These are phyloP conservation scores for Diddensiella caesifluorescens DNA, from an alignment of 805 yeast genomes.

Conservation along the genomic window DNA sequence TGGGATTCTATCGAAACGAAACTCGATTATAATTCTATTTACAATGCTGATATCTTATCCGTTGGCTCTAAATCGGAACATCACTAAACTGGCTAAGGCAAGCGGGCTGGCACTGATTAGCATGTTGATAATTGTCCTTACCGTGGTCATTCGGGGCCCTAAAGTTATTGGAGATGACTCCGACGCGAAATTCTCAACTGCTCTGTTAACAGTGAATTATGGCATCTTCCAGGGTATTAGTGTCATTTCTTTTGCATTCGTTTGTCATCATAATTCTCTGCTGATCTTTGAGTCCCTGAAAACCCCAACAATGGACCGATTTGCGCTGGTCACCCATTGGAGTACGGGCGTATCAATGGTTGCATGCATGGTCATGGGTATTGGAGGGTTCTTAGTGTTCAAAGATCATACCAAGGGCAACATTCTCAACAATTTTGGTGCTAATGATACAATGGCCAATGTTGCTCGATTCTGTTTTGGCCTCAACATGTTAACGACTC, in stretches of 20 bases:
- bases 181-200: constrained; percentile 43
- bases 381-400: constrained; percentile 71
- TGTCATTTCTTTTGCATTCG: constrained; percentile 92
- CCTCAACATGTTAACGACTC: constrained; percentile 83
- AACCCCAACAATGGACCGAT: constrained; percentile 69
- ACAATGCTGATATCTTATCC: constrained; percentile 77
- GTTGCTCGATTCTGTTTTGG: constrained; percentile 89
- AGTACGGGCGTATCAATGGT: constrained; percentile 77
- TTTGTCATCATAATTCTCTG: constrained; percentile 91
- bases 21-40: constrained; percentile 63
- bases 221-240: constrained; percentile 83
- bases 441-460: constrained; percentile 67
- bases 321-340: constrained; percentile 72
- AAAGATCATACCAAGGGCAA: constrained; percentile 80
- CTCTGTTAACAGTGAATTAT: constrained; percentile 46
- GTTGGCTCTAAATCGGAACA: constrained; percentile 70
- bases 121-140: constrained; percentile 70
- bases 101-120: constrained; percentile 80
- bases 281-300: constrained; percentile 81
- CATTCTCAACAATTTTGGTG: constrained; percentile 78
- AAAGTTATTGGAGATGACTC: constrained; percentile 39
- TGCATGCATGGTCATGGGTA: constrained; percentile 72
- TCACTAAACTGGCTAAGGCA: constrained; percentile 78
- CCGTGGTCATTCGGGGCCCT: constrained; percentile 75
- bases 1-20: constrained; percentile 56